Percentiles rank a stretch among this genome's conserved stretches.
These are phyloP conservation scores for Agaricus blazei DNA, from an alignment of 768 basidiomycete genomes.

Conservation along the genomic window DNA sequence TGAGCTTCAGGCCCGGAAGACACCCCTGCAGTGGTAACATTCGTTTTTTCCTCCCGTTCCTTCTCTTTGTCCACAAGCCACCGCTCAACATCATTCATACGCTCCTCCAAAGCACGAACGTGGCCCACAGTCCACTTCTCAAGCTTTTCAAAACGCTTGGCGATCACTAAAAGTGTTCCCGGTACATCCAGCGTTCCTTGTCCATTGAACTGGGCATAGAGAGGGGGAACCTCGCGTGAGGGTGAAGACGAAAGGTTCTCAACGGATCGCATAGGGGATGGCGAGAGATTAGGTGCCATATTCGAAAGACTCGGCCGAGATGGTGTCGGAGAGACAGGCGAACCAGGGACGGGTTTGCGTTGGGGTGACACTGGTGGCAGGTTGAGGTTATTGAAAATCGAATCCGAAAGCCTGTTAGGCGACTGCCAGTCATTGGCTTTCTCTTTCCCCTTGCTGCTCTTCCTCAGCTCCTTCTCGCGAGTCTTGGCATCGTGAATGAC, in stretches of 20 bases:
- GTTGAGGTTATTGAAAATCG: slow-evolving; percentile 50
- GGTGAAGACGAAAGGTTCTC: slow-evolving; percentile 41
- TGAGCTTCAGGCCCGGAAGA: slow-evolving; percentile 19
- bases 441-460: slow-evolving; percentile 40
- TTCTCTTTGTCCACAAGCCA: slow-evolving; percentile 86
- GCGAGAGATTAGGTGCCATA: slow-evolving; percentile 52
- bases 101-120: slow-evolving; percentile 83
- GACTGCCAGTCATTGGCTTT: slow-evolving; percentile 50
- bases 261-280: slow-evolving; percentile 55
- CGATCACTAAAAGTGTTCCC: slow-evolving; percentile 68
- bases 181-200: slow-evolving; percentile 73
- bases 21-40: slow-evolving; percentile 5
- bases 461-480: slow-evolving; percentile 55
- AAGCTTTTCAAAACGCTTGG: slow-evolving; percentile 81
- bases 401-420: slow-evolving; percentile 51
- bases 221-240: slow-evolving; percentile 56
- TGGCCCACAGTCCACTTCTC: slow-evolving; percentile 90
- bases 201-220: slow-evolving; percentile 72
- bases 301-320: slow-evolving; percentile 43
- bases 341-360: slow-evolving; percentile 42
- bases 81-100: slow-evolving; percentile 88
- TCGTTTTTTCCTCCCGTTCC: slow-evolving; percentile 42
- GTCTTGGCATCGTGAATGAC: slow-evolving; percentile 71
- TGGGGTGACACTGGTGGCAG: slow-evolving; percentile 42
- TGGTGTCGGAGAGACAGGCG: slow-evolving; percentile 64